Base-by-base conservation (phyloP, 768 basidiomycete species). In the Strobilomyces echinocephalus region DNA sequence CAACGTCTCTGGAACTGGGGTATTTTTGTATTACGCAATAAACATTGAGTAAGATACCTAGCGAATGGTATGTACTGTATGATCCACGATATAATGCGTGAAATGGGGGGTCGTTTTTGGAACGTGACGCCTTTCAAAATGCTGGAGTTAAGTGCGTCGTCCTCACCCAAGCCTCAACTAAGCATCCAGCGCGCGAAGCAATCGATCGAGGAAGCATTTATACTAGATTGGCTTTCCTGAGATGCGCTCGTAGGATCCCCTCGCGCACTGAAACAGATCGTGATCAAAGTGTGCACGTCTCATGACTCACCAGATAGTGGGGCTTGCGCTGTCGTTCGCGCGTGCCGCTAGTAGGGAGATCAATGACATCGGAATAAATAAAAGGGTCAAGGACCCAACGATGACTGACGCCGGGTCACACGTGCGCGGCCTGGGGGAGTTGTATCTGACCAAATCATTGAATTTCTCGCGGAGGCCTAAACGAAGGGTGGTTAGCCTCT, bases 351-450 rank as follows among this genome's bases (percentile, higher is more conserved):
- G 34, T 21, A 39, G 26, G 43, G 30, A 46, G 20, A 53, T 49
- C 33, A 48, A 43, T 1, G 20, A 35, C 44, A 14, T 34, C 12
- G 38, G 39, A 20, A n/a, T n/a, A n/a, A n/a, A n/a, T 6, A 1
- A 10, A 41, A 12, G 21, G 18, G 45, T 45, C 28, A 33, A 3
- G 18, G 44, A 74, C 78, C 55, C 66, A 69, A 85, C 86, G 51
- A 84, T 83, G 8, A 84, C 84, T 33, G 85, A 84, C 1, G 87
- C 88, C 3, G 82, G 71, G 65, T 87, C 87, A 34, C 79, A 75
- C 10, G 76, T 71, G 14, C 85, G 76, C 7, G 72, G 72, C 53
- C 76, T 72, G 9, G 83, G 82, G 2, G 84, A 85, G 50, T 72
- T 69, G 20, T 82, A 66, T n/a, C n/a, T n/a, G n/a, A n/a, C n/a